Evolutionary conservation across 176 grass and related monocot genomes (phyloP).

Genomic region (Puccinellia tenuiflora): DNA sequence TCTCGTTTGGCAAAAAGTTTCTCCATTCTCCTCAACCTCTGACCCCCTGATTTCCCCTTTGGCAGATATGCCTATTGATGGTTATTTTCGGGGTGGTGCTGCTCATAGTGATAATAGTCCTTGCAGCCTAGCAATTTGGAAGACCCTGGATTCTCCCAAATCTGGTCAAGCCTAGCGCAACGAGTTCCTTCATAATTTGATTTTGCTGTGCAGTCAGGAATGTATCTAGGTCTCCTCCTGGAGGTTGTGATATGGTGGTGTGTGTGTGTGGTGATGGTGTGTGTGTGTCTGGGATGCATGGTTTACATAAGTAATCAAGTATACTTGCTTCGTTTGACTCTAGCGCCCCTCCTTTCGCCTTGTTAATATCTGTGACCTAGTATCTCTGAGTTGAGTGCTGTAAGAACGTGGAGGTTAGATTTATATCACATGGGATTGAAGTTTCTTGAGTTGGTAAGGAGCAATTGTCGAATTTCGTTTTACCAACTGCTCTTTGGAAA

Average conservation of each 20-base stretch:
- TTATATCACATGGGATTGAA: slow-evolving; percentile 4
- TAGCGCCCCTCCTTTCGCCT: neutral
- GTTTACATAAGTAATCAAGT: slow-evolving; percentile 26
- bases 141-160: neutral
- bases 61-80: slow-evolving; percentile 86
- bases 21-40: neutral
- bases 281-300: slow-evolving; percentile 34
- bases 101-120: slow-evolving; percentile 93
- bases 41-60: neutral
- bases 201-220: slow-evolving; percentile 48
- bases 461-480: neutral
- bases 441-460: neutral
- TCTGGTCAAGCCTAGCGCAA: slow-evolving; percentile 20
- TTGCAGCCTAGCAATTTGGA: slow-evolving; percentile 60
- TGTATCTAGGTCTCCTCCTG: slow-evolving; percentile 10
- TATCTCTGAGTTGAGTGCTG: slow-evolving; percentile 12
- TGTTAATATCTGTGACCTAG: slow-evolving; percentile 29
- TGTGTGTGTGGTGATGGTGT: slow-evolving; percentile 19
- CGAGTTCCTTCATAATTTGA: slow-evolving; percentile 36
- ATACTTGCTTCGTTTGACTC: slow-evolving; percentile 1
- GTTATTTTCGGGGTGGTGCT: slow-evolving; percentile 91
- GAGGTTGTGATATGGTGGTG: slow-evolving; percentile 26
- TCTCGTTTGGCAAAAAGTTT: neutral
- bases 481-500: neutral
- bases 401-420: slow-evolving; percentile 18